Conservation (phyloP, 108 stramenopile species). For the Asterionellopsis glacialis region DNA sequence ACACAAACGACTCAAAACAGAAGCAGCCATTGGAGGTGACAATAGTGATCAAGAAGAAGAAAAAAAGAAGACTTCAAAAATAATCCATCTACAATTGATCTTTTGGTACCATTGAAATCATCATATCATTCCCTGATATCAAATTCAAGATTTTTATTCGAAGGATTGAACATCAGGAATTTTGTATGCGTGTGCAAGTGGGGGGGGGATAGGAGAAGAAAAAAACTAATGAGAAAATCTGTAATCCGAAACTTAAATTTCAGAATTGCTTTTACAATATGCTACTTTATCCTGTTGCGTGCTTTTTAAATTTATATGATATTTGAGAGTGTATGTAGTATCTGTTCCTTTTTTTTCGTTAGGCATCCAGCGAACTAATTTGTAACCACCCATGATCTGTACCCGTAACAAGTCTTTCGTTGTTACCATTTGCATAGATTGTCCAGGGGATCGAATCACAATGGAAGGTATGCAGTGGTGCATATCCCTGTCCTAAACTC, state of each 20-base stretch:
- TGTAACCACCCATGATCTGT: constrained; percentile 31
- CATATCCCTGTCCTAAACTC: constrained; percentile 23
- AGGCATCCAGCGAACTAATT: constrained; percentile 28
- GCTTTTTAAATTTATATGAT: too few species aligned
- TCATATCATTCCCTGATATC: background rate
- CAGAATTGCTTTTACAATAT: too few species aligned
- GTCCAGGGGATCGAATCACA: constrained; percentile 25
- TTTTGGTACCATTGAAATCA: background rate
- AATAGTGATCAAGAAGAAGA: constrained; percentile 9
- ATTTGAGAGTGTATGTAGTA: too few species aligned
- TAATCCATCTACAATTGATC: background rate
- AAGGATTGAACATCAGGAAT: too few species aligned
- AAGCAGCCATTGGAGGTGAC: constrained; percentile 4
- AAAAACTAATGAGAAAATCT: too few species aligned
- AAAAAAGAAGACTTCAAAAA: constrained; percentile 9
- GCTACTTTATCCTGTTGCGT: too few species aligned
- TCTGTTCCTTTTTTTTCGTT: background rate
- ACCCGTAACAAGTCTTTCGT: constrained; percentile 29
- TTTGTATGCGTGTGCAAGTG: too few species aligned
- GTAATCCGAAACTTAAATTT: too few species aligned
- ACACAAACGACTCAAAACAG: constrained; percentile 36
- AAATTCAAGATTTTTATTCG: background rate
- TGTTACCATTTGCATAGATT: constrained; percentile 2
- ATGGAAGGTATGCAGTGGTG: constrained; percentile 33
- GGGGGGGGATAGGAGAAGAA: too few species aligned